Conservation (phyloP, 1,284 basidiomycete species). For the Melampsora larici-populina region DNA sequence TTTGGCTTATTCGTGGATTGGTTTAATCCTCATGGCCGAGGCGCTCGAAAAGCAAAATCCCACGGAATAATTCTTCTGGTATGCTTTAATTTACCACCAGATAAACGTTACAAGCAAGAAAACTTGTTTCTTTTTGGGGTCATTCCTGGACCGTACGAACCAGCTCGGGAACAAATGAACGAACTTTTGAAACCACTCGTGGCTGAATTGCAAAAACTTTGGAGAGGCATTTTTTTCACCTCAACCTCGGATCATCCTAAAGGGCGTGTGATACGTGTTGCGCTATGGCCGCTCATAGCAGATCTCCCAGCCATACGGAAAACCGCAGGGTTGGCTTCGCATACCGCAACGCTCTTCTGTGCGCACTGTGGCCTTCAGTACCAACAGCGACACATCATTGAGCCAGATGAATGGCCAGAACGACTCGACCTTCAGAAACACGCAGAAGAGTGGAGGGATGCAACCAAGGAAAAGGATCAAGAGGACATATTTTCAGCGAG, state of each 20-base stretch:
- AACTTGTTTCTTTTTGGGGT: too few relatives aligned
- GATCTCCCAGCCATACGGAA: conserved; percentile 23
- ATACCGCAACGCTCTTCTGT: background rate
- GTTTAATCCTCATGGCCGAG: too few relatives aligned
- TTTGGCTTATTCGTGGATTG: too few relatives aligned
- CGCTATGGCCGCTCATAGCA: background rate
- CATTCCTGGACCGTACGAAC: too few relatives aligned
- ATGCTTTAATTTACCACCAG: too few relatives aligned
- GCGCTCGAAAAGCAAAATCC: conserved; percentile 19
- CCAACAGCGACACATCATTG: background rate
- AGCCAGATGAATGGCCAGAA: background rate
- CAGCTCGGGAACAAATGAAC: too few relatives aligned
- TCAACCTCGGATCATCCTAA: background rate
- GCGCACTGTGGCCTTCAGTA: conserved; percentile 16
- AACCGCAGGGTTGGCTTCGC: conserved; percentile 26
- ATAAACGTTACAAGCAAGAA: too few relatives aligned
- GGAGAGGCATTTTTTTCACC: background rate
- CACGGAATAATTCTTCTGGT: too few relatives aligned
- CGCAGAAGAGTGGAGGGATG: background rate
- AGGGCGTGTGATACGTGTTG: background rate
- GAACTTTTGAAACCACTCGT: too few relatives aligned
- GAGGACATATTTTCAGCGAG: background rate
- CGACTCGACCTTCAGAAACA: conserved; percentile 1
- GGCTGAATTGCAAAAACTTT: background rate
- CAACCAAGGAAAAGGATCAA: background rate